Base-by-base conservation (phyloP, 2,329 filamentous ascomycete genomes). In the Clonostachys rosea region DNA sequence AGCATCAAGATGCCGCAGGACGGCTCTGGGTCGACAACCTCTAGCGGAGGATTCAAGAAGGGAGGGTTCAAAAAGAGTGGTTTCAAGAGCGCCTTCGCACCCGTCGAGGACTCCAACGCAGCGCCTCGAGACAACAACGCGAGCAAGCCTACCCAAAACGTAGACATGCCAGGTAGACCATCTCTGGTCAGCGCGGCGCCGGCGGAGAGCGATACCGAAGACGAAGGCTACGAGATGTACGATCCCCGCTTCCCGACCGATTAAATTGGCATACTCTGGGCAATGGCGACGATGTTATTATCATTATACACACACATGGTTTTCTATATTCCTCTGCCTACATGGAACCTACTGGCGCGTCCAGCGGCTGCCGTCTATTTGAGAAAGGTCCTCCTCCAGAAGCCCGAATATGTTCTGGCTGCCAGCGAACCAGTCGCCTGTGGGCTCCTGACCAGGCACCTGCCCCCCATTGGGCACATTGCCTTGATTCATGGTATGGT, bases 11-110 rank as follows among this genome's bases (percentile, higher is more conserved):
- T 85, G 5, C 73, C 59, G 5, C 72, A 51, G 2, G 60, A 66
- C 20, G 40, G 64, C 64, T 8, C 14, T 18, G 36, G 36, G 54
- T 11, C 48, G 54, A 20, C 57, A 47, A 55, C 50, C 54, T 14
- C 50, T 57, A 59, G 64, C 6, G 68, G 69, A 0, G 78, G 81
- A 0, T 83, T 85, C 55, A 87, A 84, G 59, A 86, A 84, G 58
- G 79, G 79, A 2, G 83, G 83, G 0, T 91, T 91, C 60, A 91
- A 91, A 68, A 94, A 92, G 60, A 84, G 86, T 2, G 89, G 88
- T 0, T 91, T 91, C 65, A 91, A 89, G 67, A 86, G 83, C 57
- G 86, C 87, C 2, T 88, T 91, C 69, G 77, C 78, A 5, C 69
- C 79, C 2, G 75, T 75, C 2, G 74, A 74, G 64, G 47, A 47